Evolutionary conservation across 2,329 filamentous ascomycete species (phyloP).

Genomic region (Microsporum canis): DNA sequence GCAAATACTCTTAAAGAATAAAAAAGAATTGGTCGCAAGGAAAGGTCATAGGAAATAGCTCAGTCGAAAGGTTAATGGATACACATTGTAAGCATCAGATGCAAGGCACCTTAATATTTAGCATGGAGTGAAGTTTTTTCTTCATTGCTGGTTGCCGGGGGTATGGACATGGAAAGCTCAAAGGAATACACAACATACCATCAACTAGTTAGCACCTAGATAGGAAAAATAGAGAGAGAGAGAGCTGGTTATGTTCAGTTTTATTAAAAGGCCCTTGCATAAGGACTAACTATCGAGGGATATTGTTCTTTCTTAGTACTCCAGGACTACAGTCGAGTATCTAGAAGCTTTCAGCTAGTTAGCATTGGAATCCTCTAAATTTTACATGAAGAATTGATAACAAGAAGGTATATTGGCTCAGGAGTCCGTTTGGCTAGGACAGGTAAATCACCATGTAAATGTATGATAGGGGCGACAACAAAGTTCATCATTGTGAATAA

Average conservation of each 20-base stretch:
- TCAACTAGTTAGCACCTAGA: not conserved
- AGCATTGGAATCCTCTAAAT: not conserved
- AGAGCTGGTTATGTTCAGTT: slow-evolving; percentile 28
- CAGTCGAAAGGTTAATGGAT: slow-evolving; percentile 55
- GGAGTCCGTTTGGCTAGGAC: slow-evolving; percentile 51
- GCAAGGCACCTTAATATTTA: slow-evolving; percentile 46
- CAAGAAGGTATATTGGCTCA: not conserved
- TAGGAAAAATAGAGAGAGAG: slow-evolving; percentile 7
- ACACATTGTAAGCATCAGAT: slow-evolving; percentile 45
- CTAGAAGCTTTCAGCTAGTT: not conserved
- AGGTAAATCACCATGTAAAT: slow-evolving; percentile 48
- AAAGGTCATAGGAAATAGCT: slow-evolving; percentile 23
- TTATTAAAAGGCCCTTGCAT: not conserved
- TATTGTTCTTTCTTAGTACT: not conserved
- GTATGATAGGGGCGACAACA: slow-evolving; percentile 54
- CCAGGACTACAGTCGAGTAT: not conserved
- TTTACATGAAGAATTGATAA: not conserved
- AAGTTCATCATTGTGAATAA: slow-evolving; percentile 41
- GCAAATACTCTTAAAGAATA: not conserved
- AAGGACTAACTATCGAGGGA: too few relatives aligned
- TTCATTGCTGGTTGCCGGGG: slow-evolving; percentile 10
- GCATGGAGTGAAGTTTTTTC: slow-evolving; percentile 45
- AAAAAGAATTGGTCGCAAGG: not conserved
- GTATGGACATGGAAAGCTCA: not conserved
- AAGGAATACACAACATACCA: not conserved